A percentile compares a stretch with the other conserved stretches of the same genome.
Evolutionary conservation across 805 yeast genomes (phyloP).

Genomic region (Teunomyces panamensis): DNA sequence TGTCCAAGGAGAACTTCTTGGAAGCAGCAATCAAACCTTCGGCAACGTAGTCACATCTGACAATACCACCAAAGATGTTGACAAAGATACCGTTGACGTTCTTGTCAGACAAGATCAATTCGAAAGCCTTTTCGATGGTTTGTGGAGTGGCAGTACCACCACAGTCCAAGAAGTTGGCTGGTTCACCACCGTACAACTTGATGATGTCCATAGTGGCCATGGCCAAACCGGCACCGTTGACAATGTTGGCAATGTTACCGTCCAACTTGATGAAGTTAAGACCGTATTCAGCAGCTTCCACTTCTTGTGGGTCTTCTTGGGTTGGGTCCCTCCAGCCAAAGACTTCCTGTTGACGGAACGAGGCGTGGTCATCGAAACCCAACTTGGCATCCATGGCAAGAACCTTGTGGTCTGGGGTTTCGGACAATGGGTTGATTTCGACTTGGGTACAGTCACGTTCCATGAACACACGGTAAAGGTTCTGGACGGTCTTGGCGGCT

Average conservation of each 20-base stretch:
- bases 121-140: constrained; percentile 96
- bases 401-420: constrained; percentile 84
- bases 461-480: constrained; percentile 81
- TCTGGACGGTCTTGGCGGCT: constrained; percentile 84
- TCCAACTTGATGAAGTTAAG: constrained; percentile 96
- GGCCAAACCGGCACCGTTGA: constrained; percentile 99
- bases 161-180: constrained; percentile 98
- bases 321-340: constrained; percentile 95
- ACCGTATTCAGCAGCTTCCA: constrained; percentile 83
- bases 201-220: constrained; percentile 99
- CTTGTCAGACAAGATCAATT: constrained; percentile 83
- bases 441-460: constrained; percentile 97
- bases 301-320: constrained; percentile 98
- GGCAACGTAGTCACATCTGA: constrained; percentile 98
- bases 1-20: constrained; percentile 81
- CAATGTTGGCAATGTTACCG: constrained; percentile 98
- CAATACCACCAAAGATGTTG: constrained; percentile 99
- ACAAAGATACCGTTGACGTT: constrained; percentile 94
- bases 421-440: constrained; percentile 97
- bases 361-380: constrained; percentile 95
- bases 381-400: constrained; percentile 99
- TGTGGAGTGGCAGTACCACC: constrained; percentile 99
- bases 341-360: constrained; percentile 90
- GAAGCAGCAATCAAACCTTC: constrained; percentile 95
- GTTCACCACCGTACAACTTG: constrained; percentile 96